A percentile compares a stretch with the other conserved stretches of the same genome.
Evolutionary conservation across 2,329 filamentous ascomycete genomes (phyloP).

Genomic region (Orbilia javanica): DNA sequence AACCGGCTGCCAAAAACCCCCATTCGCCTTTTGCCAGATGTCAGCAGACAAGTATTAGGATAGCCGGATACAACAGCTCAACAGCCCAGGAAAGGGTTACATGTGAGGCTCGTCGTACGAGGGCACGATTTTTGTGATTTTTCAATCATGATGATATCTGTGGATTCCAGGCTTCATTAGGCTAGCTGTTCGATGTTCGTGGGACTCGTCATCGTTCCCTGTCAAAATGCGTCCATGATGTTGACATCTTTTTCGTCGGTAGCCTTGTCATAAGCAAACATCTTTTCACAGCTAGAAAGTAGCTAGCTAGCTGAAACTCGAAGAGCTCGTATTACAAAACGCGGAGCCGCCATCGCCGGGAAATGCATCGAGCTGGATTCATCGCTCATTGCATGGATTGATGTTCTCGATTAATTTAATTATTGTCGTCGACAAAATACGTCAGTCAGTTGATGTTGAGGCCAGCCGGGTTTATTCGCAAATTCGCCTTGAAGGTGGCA

Average conservation of each 20-base stretch:
- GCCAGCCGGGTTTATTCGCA: no score
- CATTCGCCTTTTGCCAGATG: no score
- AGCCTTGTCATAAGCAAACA: constrained; percentile 19
- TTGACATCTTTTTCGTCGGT: neutral
- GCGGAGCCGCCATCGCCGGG: constrained; percentile 47
- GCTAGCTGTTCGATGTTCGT: neutral
- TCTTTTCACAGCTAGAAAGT: neutral
- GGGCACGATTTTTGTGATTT: neutral
- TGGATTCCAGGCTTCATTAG: neutral
- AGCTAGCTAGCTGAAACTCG: neutral
- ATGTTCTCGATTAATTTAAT: neutral
- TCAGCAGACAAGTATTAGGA: neutral
- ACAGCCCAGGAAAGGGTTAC: neutral
- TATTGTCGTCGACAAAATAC: neutral
- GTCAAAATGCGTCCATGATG: neutral
- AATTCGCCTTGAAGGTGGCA: constrained; percentile 45
- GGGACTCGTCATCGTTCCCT: neutral
- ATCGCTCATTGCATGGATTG: constrained; percentile 10
- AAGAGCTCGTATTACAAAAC: constrained; percentile 17
- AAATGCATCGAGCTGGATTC: neutral
- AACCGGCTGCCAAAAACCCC: no score
- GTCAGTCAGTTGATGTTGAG: constrained; percentile 22
- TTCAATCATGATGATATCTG: neutral
- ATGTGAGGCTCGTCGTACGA: neutral
- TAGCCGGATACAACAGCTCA: neutral